A percentile compares a stretch with the other conserved stretches of the same genome.
phyloP scores from a whole-genome alignment of 768 basidiomycete species.

The Suillus alpinus region DNA sequence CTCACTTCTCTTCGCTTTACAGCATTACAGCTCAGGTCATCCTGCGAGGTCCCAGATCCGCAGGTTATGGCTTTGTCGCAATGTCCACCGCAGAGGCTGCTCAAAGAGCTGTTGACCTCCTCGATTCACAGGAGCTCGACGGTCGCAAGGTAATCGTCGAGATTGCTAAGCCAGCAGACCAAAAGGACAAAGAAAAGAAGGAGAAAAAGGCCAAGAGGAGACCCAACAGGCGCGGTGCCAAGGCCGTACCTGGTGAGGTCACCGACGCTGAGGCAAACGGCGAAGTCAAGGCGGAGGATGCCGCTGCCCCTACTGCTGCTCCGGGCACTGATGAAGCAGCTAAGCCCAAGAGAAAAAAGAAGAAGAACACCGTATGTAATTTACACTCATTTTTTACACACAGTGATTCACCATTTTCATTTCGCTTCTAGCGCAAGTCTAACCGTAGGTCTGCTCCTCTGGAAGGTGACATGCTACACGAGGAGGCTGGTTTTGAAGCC shows the following conservation, averaged over 20 bases:
- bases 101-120: slow-evolving; percentile 78
- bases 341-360: slow-evolving; percentile 80
- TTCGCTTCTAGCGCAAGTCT: slow-evolving; percentile 51
- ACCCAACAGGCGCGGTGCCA: slow-evolving; percentile 82
- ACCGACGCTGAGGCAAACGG: slow-evolving; percentile 88
- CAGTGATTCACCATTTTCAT: slow-evolving; percentile 13
- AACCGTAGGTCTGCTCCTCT: slow-evolving; percentile 37
- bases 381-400: background rate
- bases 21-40: slow-evolving; percentile 87
- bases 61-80: slow-evolving; percentile 93
- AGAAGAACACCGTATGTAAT: slow-evolving; percentile 54
- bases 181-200: slow-evolving; percentile 78
- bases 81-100: slow-evolving; percentile 79
- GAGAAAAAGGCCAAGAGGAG: slow-evolving; percentile 78
- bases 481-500: slow-evolving; percentile 28
- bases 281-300: slow-evolving; percentile 60
- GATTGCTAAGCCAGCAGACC: slow-evolving; percentile 87
- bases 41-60: slow-evolving; percentile 78
- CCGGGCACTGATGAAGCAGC: slow-evolving; percentile 53
- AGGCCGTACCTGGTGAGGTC: slow-evolving; percentile 85
- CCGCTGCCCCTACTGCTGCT: slow-evolving; percentile 34
- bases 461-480: slow-evolving; percentile 25
- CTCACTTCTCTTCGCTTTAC: slow-evolving; percentile 15
- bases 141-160: slow-evolving; percentile 88
- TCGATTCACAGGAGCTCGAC: slow-evolving; percentile 87